phyloP scores from a whole-genome alignment of 2,329 filamentous ascomycete species.

The Truncatella angustata region DNA sequence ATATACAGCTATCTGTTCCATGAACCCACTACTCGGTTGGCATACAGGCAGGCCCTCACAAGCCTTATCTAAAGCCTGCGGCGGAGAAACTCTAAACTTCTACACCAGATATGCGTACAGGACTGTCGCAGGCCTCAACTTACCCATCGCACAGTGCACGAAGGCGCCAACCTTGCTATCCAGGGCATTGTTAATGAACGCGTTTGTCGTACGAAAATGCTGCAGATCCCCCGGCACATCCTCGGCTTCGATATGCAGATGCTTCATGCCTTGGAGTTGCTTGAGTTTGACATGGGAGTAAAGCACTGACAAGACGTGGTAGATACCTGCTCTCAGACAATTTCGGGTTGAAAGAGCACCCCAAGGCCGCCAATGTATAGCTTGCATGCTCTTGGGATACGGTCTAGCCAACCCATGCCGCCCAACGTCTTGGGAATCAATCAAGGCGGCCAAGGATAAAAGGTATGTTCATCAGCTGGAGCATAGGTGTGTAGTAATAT shows the following conservation, averaged over 20 bases:
- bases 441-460: too few relatives aligned
- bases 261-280: background rate
- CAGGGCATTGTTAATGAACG: background rate
- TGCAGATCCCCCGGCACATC: background rate
- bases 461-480: too few relatives aligned
- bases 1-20: constrained; percentile 3
- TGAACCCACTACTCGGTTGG: constrained; percentile 4
- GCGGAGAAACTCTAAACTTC: background rate
- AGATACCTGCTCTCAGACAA: background rate
- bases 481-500: too few relatives aligned
- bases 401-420: constrained; percentile 6
- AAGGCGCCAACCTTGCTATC: background rate
- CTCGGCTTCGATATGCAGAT: constrained; percentile 3
- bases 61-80: background rate
- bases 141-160: constrained; percentile 5
- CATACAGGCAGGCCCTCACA: constrained; percentile 3
- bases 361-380: constrained; percentile 5
- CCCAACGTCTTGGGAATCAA: too few relatives aligned
- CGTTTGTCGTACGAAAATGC: background rate
- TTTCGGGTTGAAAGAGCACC: background rate
- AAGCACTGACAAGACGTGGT: constrained; percentile 3
- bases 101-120: constrained; percentile 2
- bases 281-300: background rate
- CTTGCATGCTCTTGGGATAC: constrained; percentile 3
- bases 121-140: background rate